phyloP scores from a whole-genome alignment of 768 basidiomycete species.

The Tricholomella constricta region DNA sequence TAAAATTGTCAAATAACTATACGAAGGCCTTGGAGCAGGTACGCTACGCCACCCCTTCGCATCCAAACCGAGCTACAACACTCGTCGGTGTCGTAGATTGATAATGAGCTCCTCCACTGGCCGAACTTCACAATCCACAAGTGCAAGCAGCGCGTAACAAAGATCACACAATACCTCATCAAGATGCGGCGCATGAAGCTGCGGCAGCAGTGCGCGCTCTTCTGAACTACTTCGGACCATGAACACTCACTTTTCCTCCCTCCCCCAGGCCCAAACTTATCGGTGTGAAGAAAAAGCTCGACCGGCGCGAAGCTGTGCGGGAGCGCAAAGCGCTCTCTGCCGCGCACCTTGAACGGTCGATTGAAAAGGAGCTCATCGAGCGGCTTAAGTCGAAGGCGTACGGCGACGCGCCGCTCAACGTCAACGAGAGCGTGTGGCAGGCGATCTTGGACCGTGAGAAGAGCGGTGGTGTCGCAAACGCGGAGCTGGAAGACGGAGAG shows the following conservation, averaged over 20 bases:
- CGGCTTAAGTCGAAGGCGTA: conserved; percentile 96
- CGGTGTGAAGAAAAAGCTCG: conserved; percentile 96
- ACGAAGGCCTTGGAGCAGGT: conserved; percentile 95
- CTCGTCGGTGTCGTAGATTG: conserved; percentile 62
- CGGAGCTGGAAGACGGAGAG: conserved; percentile 49
- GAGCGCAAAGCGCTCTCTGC: conserved; percentile 97
- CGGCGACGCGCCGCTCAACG: conserved; percentile 95
- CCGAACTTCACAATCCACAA: conserved; percentile 97
- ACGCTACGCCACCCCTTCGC: not conserved
- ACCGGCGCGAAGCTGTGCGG: conserved; percentile 86
- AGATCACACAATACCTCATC: conserved; percentile 98
- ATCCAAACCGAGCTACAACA: not conserved
- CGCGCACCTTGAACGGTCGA: conserved; percentile 91
- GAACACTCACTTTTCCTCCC: not conserved
- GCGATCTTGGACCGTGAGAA: conserved; percentile 86
- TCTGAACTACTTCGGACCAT: not conserved
- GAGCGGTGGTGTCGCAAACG: conserved; percentile 53
- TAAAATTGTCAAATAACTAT: conserved; percentile 93
- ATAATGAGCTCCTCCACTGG: conserved; percentile 96
- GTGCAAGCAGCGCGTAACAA: conserved; percentile 98
- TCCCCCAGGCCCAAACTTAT: conserved; percentile 80
- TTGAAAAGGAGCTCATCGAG: conserved; percentile 95
- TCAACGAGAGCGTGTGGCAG: conserved; percentile 96
- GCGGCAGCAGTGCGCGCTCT: conserved; percentile 77
- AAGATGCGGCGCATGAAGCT: conserved; percentile 93